Conservation (phyloP, 192 early-diverging fungal genomes). For the Linnemannia hyalina region DNA sequence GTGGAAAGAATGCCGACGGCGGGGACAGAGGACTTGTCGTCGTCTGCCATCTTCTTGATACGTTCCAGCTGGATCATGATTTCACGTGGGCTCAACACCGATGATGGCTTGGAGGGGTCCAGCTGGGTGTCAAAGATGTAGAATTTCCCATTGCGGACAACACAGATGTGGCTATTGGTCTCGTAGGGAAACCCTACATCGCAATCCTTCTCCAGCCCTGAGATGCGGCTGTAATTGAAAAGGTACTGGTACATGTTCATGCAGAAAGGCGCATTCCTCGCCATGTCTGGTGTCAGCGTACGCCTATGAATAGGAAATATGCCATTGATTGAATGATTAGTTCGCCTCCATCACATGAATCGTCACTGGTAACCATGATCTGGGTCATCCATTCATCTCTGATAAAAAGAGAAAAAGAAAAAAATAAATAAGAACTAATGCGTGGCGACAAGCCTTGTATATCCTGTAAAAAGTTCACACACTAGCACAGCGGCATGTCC, state of each 20-base stretch:
- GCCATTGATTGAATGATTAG: constrained; percentile 27
- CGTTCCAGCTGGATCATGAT: constrained; percentile 73
- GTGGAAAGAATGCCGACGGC: constrained; percentile 71
- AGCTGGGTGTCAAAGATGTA: constrained; percentile 74
- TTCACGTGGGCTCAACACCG: constrained; percentile 46
- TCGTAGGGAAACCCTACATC: constrained; percentile 71
- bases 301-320: constrained; percentile 70
- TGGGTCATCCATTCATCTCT: background rate
- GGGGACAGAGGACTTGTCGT: constrained; percentile 58
- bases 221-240: constrained; percentile 86
- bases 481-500: background rate
- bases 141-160: constrained; percentile 84
- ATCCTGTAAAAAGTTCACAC: background rate
- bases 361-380: background rate
- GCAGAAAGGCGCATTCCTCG: constrained; percentile 77
- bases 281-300: constrained; percentile 77
- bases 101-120: constrained; percentile 50
- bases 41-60: constrained; percentile 74
- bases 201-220: constrained; percentile 73
- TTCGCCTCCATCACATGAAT: background rate
- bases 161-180: constrained; percentile 79
- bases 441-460: too few species aligned
- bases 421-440: too few species aligned
- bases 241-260: constrained; percentile 88
- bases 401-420: too few species aligned